Percentiles rank a stretch among this genome's conserved stretches.
Conservation (phyloP, 306 rosid species). For the Quercus cerris region DNA sequence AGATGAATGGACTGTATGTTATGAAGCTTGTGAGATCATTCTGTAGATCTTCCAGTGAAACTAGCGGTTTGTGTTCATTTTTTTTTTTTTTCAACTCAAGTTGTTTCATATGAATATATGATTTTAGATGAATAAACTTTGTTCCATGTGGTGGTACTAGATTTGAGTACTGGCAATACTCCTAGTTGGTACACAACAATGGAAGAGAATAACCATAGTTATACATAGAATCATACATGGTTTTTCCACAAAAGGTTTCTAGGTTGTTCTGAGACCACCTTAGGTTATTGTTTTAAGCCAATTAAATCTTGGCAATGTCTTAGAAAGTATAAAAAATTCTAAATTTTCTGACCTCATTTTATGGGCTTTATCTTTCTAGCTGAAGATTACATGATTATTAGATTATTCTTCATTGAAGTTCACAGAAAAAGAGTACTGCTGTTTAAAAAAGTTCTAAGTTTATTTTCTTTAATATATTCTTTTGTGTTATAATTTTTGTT, state of each 20-base stretch:
- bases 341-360: neutral
- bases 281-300: neutral
- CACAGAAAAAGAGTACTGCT: neutral
- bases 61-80: constrained; percentile 40
- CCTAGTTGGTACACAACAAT: no score
- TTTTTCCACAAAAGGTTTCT: neutral
- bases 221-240: no score
- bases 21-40: constrained; percentile 96
- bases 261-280: neutral
- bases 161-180: neutral
- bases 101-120: neutral
- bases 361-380: neutral
- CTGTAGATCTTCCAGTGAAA: constrained; percentile 63
- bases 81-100: constrained; percentile 12
- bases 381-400: neutral
- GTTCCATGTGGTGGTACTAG: no score
- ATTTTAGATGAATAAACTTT: no score
- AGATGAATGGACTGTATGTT: constrained; percentile 74
- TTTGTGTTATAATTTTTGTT: neutral
- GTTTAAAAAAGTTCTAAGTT: neutral
- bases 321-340: neutral
- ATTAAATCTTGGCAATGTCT: neutral
- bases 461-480: neutral
- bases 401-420: neutral
- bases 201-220: no score